Base-by-base conservation (phyloP, 116 monocot genomes). In the Zostera marina region DNA sequence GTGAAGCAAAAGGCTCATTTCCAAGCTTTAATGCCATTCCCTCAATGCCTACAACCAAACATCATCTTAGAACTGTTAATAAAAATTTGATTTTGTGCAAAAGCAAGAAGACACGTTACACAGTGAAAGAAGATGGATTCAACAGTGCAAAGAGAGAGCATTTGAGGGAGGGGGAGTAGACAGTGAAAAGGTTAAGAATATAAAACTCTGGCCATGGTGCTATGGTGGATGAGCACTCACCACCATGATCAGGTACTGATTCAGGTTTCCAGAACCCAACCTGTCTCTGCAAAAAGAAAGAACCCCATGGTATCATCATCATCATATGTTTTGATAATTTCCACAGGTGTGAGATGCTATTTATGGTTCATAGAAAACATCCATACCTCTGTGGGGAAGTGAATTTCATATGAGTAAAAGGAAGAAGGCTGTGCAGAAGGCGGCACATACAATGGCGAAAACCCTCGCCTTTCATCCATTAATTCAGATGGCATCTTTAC, bases 191-290 rank as follows among this genome's bases (percentile, higher is more conserved):
- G 4, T 10, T 55, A 55, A 6, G 32, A 40, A 39, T 38, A 32
- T 3, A 32, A 16, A 12, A n/a, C 7, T 16, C 40, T 56, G 8
- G 7, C 15, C 26, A 8, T 14, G 12, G 12, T 38, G 7, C 15
- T n/a, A 8, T 14, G 12, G 12, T 38, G 16, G 39, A 9, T 38
- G 8, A 22, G 17, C n/a, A 62, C 79, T 79, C 60, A 83, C 79
- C 76, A 57, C 52, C 43, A 60, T 66, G 52, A 56, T 79, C 77
- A 54, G 73, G 66, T 46, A 62, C 3, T 4, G 63, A 66, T 3
- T 67, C 76, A n/a, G 63, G 16, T 22, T 79, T 84, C 72, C 68
- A 68, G 56, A 79, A 74, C 52, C 74, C 79, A 66, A 79, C 59
- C 61, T 76, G 84, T 53, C 63, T 71, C 79, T 84, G 76, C 58